These are phyloP conservation scores for Penicillium hordei DNA, from an alignment of 2,329 filamentous ascomycete genomes.

Conservation along the genomic window DNA sequence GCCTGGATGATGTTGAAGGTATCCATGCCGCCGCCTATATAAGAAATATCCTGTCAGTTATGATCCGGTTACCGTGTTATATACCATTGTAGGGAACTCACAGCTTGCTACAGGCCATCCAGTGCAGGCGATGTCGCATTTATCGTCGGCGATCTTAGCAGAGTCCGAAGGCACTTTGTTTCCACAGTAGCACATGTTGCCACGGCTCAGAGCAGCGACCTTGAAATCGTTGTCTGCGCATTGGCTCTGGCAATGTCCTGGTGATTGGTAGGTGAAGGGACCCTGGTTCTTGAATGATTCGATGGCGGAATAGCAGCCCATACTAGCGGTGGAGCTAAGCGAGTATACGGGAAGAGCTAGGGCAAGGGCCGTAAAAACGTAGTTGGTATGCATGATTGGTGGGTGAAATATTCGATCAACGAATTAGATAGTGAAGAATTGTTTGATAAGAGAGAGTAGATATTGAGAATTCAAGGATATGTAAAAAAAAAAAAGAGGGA, in stretches of 20 bases:
- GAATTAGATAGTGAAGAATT: background rate
- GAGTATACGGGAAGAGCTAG: slow-evolving; percentile 14
- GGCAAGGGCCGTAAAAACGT: slow-evolving; percentile 16
- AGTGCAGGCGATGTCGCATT: slow-evolving; percentile 23
- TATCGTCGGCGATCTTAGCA: slow-evolving; percentile 17
- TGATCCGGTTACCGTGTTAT: background rate
- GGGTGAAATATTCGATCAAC: background rate
- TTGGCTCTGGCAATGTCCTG: slow-evolving; percentile 17
- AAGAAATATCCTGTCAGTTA: background rate
- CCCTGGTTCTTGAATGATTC: slow-evolving; percentile 10
- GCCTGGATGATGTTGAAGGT: slow-evolving; percentile 20
- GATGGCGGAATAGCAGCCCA: slow-evolving; percentile 23
- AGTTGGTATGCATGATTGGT: slow-evolving; percentile 14
- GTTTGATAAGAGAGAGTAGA: background rate
- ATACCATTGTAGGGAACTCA: slow-evolving; percentile 12
- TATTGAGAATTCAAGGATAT: background rate
- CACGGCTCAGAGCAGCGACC: slow-evolving; percentile 21
- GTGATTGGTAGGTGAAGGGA: slow-evolving; percentile 11
- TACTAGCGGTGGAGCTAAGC: background rate
- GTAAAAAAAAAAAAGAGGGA: slow-evolving; percentile 7
- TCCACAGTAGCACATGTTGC: slow-evolving; percentile 25
- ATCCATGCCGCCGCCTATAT: slow-evolving; percentile 20
- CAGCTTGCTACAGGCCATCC: slow-evolving; percentile 24
- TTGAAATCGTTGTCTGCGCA: slow-evolving; percentile 16
- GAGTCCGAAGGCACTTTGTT: slow-evolving; percentile 18